Conservation (phyloP, 2,329 filamentous ascomycete genomes). For the Fusarium acutatum region DNA sequence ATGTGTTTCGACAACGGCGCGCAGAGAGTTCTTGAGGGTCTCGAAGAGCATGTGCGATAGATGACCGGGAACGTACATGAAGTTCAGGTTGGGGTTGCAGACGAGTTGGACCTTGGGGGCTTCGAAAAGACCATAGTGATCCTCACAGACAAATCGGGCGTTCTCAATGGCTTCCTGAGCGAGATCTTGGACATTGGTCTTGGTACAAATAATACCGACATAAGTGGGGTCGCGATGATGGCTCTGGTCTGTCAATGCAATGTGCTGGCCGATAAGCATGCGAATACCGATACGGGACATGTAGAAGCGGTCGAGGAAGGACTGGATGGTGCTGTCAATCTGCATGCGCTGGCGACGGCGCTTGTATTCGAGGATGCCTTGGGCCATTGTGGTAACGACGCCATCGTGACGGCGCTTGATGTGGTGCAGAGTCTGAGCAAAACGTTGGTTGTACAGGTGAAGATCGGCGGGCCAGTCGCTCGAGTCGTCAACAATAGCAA, state of each 20-base stretch:
- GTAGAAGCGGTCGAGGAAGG: conserved; percentile 98
- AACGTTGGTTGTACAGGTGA: conserved; percentile 91
- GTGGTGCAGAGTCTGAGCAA: conserved; percentile 86
- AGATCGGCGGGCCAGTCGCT: conserved; percentile 94
- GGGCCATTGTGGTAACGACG: conserved; percentile 97
- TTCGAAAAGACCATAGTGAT: conserved; percentile 97
- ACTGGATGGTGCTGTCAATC: conserved; percentile 96
- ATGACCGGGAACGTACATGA: conserved; percentile 99
- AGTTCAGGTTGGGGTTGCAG: conserved; percentile 92
- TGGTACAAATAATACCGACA: conserved; percentile 98
- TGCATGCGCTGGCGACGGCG: conserved; percentile 95
- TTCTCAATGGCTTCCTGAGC: conserved; percentile 98
- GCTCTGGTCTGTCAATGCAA: conserved; percentile 93
- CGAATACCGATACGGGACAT: conserved; percentile 99
- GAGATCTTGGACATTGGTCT: conserved; percentile 94
- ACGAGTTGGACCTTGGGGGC: conserved; percentile 96
- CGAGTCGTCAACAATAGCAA: conserved; percentile 88
- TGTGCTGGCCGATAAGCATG: conserved; percentile 99
- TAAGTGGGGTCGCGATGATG: conserved; percentile 91
- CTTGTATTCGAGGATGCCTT: conserved; percentile 98
- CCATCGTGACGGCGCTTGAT: conserved; percentile 97
- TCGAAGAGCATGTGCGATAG: conserved; percentile 99
- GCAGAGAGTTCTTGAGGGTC: conserved; percentile 96
- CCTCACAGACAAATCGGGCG: conserved; percentile 97
- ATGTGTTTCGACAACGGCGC: conserved; percentile 94